These are phyloP conservation scores for Hirschioporus abietinus DNA, from an alignment of 768 basidiomycete genomes.

Conservation along the genomic window DNA sequence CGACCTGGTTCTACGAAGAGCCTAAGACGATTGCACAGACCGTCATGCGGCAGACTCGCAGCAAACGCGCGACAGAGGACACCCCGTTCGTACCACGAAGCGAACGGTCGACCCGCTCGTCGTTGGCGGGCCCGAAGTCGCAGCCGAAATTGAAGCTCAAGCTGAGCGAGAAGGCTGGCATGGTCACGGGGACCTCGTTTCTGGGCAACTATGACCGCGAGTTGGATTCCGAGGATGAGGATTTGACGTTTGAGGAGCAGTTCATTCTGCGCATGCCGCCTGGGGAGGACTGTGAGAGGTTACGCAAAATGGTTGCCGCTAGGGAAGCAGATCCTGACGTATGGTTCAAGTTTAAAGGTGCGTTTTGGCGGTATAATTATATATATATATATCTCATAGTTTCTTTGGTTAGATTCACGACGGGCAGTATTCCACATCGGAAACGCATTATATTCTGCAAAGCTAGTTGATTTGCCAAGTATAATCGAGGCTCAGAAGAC, in stretches of 20 bases:
- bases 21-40: neutral
- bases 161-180: slow-evolving; percentile 75
- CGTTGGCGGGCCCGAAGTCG: slow-evolving; percentile 39
- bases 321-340: slow-evolving; percentile 79
- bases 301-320: slow-evolving; percentile 76
- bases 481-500: slow-evolving; percentile 95
- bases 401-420: slow-evolving; percentile 63
- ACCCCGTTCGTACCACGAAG: slow-evolving; percentile 9
- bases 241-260: slow-evolving; percentile 94
- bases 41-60: neutral
- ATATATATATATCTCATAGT: neutral
- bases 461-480: slow-evolving; percentile 93
- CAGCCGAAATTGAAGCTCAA: slow-evolving; percentile 86
- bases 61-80: neutral
- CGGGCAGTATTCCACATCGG: slow-evolving; percentile 87
- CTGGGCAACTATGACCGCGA: slow-evolving; percentile 91
- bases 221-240: slow-evolving; percentile 92
- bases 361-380: slow-evolving; percentile 11
- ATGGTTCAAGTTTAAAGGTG: slow-evolving; percentile 99
- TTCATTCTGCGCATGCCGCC: slow-evolving; percentile 88
- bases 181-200: slow-evolving; percentile 83
- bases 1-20: slow-evolving; percentile 1
- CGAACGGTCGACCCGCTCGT: slow-evolving; percentile 58
- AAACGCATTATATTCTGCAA: slow-evolving; percentile 75
- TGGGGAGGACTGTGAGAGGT: slow-evolving; percentile 72